These are phyloP conservation scores for Apium graveolens DNA, from an alignment of 129 eudicot species.

Conservation along the genomic window DNA sequence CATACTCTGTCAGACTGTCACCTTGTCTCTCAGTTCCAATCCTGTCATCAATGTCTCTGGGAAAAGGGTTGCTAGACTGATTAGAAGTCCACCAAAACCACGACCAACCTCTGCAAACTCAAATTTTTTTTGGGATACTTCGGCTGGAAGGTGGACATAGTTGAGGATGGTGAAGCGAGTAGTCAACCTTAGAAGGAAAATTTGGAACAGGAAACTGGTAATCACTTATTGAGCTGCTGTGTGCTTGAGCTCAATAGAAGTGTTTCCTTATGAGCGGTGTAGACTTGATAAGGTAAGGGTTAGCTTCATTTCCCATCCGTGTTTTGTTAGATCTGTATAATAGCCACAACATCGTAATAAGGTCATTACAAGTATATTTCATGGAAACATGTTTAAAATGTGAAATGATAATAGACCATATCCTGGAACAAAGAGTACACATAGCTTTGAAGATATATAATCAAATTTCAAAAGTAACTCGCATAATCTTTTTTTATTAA, in stretches of 20 bases:
- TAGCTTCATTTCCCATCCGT: slow-evolving; percentile 33
- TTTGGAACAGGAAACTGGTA: slow-evolving; percentile 78
- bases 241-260: slow-evolving; percentile 88
- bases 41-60: slow-evolving; percentile 84
- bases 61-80: slow-evolving; percentile 68
- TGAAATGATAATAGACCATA: too few species aligned
- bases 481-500: too few species aligned
- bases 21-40: slow-evolving; percentile 90
- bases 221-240: slow-evolving; percentile 90
- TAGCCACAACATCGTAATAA: too few species aligned
- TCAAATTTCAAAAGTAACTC: too few species aligned
- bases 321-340: slow-evolving; percentile 15
- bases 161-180: slow-evolving; percentile 63
- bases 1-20: slow-evolving; percentile 83
- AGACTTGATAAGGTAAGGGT: slow-evolving; percentile 45
- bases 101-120: slow-evolving; percentile 92
- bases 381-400: too few species aligned
- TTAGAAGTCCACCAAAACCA: slow-evolving; percentile 90
- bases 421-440: too few species aligned
- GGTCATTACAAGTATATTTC: too few species aligned
- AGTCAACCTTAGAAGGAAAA: slow-evolving; percentile 68
- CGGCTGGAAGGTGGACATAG: slow-evolving; percentile 25
- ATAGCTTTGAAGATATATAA: too few species aligned
- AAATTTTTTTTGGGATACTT: slow-evolving; percentile 34
- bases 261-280: slow-evolving; percentile 81